phyloP scores from a whole-genome alignment of 129 eudicot species.

The Tanacetum coccineum region DNA sequence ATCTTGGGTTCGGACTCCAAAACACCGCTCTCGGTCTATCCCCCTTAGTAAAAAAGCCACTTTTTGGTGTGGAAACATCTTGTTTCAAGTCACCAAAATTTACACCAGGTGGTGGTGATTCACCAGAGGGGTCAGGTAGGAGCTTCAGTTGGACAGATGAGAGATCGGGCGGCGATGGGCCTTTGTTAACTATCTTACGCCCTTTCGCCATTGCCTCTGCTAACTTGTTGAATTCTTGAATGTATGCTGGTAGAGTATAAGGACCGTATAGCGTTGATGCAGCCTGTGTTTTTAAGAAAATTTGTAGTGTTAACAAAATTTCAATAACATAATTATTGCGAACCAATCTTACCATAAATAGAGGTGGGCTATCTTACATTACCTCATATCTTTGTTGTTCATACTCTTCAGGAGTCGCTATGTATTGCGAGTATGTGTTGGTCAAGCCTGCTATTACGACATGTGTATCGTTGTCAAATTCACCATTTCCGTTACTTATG shows the following conservation, averaged over 20 bases:
- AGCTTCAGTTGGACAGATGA: constrained; percentile 42
- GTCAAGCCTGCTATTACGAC: constrained; percentile 62
- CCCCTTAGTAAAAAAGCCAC: constrained; percentile 35
- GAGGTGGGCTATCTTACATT: neutral
- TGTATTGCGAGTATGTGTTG: constrained; percentile 61
- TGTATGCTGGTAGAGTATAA: constrained; percentile 59
- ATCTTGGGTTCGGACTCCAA: constrained; percentile 69
- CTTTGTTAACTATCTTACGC: constrained; percentile 22
- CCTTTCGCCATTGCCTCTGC: constrained; percentile 57
- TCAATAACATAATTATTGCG: too few species aligned
- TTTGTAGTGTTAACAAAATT: too few species aligned
- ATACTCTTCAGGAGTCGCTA: constrained; percentile 57
- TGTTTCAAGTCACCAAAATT: constrained; percentile 54
- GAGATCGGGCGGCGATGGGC: constrained; percentile 62
- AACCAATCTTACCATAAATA: too few species aligned
- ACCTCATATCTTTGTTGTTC: constrained; percentile 70
- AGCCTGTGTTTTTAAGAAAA: constrained; percentile 32
- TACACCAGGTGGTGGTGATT: constrained; percentile 58
- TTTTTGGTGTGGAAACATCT: constrained; percentile 36
- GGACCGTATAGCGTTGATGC: constrained; percentile 76
- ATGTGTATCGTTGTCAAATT: constrained; percentile 41
- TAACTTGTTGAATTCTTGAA: constrained; percentile 71
- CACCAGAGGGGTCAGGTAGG: constrained; percentile 44
- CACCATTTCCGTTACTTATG: constrained; percentile 40
- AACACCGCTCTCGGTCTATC: constrained; percentile 44